Percentiles rank a stretch among this genome's conserved stretches.
phyloP scores from a whole-genome alignment of 2,329 filamentous ascomycete genomes.

The Laburnicola sp. region DNA sequence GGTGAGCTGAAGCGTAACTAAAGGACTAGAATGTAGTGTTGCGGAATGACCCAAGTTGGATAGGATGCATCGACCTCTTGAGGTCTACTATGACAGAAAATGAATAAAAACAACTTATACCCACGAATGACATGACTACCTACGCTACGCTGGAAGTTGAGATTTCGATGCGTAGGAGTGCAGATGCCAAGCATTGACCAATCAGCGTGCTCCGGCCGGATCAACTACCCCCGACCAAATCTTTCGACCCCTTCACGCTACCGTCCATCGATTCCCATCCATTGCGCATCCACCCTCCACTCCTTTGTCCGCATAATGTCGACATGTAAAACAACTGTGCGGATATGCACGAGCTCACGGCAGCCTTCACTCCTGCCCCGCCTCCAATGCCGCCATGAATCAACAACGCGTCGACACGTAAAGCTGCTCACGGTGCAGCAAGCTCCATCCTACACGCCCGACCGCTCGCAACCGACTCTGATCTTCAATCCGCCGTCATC shows the following conservation, averaged over 20 bases:
- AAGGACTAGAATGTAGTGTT: background rate
- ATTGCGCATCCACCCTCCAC: conserved; percentile 9
- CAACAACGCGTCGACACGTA: conserved; percentile 51
- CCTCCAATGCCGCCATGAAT: conserved; percentile 47
- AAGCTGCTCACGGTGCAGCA: conserved; percentile 52
- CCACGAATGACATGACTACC: too few species aligned
- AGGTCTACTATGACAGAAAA: too few species aligned
- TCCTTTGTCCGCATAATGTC: conserved; percentile 34
- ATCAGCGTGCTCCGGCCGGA: conserved; percentile 22
- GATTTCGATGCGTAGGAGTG: too few species aligned
- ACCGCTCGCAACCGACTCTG: conserved; percentile 32
- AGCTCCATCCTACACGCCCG: conserved; percentile 48
- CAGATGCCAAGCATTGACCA: conserved; percentile 12
- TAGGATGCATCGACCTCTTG: background rate
- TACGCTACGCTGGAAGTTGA: too few species aligned
- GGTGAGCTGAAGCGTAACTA: conserved; percentile 69
- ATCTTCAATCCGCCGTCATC: conserved; percentile 68
- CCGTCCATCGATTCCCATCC: conserved; percentile 14
- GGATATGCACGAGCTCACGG: conserved; percentile 24
- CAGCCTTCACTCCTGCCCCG: conserved; percentile 27
- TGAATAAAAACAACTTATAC: too few species aligned
- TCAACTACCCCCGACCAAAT: conserved; percentile 33
- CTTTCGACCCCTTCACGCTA: conserved; percentile 16
- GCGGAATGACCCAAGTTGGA: background rate
- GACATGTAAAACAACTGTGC: conserved; percentile 36